phyloP scores from a whole-genome alignment of 2,329 filamentous ascomycete species.

The Neodidymelliopsis sp. region DNA sequence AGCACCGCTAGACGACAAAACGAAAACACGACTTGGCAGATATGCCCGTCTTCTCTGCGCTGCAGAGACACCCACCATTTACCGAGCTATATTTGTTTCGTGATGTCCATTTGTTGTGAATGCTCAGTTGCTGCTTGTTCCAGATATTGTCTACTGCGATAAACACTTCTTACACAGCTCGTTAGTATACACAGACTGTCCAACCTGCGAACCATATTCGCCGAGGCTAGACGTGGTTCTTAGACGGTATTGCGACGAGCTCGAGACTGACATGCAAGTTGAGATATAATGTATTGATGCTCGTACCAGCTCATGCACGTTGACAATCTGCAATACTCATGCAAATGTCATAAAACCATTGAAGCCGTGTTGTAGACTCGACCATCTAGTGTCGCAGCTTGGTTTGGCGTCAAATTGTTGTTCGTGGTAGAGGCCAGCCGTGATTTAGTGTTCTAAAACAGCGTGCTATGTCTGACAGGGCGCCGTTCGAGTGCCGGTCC shows the following conservation, averaged over 20 bases:
- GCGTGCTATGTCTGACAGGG: slow-evolving; percentile 4
- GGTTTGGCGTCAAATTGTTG: neutral
- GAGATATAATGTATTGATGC: too few species aligned
- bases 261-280: too few species aligned
- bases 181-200: too few species aligned
- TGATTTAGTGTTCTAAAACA: neutral
- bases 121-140: neutral
- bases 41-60: slow-evolving; percentile 30
- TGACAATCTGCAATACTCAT: too few species aligned
- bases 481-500: slow-evolving; percentile 5
- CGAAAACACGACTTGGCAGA: slow-evolving; percentile 32
- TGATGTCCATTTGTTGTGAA: neutral
- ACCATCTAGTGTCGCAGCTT: neutral
- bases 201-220: too few species aligned
- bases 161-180: too few species aligned
- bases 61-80: slow-evolving; percentile 18
- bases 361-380: neutral
- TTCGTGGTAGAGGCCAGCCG: neutral
- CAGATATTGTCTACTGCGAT: too few species aligned
- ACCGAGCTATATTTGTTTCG: neutral
- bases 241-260: too few species aligned
- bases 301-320: too few species aligned
- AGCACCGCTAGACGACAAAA: slow-evolving; percentile 41
- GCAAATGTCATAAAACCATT: too few species aligned
- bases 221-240: too few species aligned